Conservation (phyloP, 225 moss, liverwort and hornwort genomes). For the Polytrichum formosum region DNA sequence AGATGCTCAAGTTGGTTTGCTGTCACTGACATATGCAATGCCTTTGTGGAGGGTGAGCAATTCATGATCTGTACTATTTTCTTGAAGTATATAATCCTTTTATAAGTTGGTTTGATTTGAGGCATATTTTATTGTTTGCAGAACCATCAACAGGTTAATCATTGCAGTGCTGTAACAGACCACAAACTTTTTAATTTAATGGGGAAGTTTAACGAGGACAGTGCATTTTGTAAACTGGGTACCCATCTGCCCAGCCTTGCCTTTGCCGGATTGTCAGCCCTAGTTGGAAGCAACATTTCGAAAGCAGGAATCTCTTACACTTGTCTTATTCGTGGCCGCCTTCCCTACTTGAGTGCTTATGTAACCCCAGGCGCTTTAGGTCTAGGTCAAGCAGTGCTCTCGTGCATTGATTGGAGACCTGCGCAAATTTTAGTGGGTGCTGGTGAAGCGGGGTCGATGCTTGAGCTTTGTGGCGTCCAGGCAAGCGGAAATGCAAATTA, state of each 20-base stretch:
- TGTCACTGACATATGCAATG: too few relatives aligned
- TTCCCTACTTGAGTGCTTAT: conserved; percentile 11
- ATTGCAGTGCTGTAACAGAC: too few relatives aligned
- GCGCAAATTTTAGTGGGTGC: conserved; percentile 14
- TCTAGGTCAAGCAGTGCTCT: conserved; percentile 20
- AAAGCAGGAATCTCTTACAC: conserved; percentile 20
- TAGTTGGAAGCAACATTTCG: conserved; percentile 5
- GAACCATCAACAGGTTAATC: too few relatives aligned
- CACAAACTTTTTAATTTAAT: too few relatives aligned
- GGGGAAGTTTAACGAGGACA: background rate
- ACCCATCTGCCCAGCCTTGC: conserved; percentile 9
- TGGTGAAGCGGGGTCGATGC: conserved; percentile 14
- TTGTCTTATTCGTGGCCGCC: conserved; percentile 6
- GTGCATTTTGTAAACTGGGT: background rate
- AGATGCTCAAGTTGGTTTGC: too few relatives aligned
- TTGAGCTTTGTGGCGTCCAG: conserved; percentile 12
- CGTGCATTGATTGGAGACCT: conserved; percentile 22
- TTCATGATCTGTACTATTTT: too few relatives aligned
- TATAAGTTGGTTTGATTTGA: too few relatives aligned
- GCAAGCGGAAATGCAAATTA: conserved; percentile 5
- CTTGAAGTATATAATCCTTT: too few relatives aligned
- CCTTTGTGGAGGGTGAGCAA: too few relatives aligned
- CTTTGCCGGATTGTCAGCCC: conserved; percentile 11
- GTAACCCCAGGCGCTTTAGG: conserved; percentile 7
- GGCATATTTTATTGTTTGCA: too few relatives aligned